These are phyloP conservation scores for Trichoderma gracile DNA, from an alignment of 2,329 filamentous ascomycete species.

Conservation along the genomic window DNA sequence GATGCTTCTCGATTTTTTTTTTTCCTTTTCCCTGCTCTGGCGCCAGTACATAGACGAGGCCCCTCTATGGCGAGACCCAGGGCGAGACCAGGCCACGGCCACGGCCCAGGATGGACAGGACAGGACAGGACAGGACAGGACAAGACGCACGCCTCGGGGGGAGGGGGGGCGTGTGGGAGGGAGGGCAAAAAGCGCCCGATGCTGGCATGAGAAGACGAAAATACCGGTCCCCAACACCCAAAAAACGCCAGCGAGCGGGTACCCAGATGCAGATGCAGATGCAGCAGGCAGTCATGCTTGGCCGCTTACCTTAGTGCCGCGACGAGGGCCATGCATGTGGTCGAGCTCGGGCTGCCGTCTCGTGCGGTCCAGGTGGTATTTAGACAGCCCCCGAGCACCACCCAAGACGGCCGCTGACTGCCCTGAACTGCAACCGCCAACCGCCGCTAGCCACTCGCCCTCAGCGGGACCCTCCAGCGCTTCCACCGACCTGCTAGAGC, in stretches of 20 bases:
- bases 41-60: background rate
- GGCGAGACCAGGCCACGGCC: no score
- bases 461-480: conserved; percentile 25
- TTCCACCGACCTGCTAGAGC: conserved; percentile 19
- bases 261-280: conserved; percentile 25
- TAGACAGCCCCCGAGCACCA: conserved; percentile 9
- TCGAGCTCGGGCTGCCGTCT: background rate
- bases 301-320: conserved; percentile 1
- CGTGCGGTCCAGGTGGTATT: background rate
- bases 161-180: conserved; percentile 2
- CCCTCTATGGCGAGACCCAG: no score
- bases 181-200: conserved; percentile 8
- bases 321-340: background rate
- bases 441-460: conserved; percentile 24
- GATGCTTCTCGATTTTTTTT: background rate
- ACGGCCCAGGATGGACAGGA: no score
- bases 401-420: conserved; percentile 9
- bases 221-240: background rate
- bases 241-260: conserved; percentile 24
- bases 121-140: no score
- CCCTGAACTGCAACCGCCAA: conserved; percentile 20
- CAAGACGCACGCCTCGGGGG: conserved; percentile 2
- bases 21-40: background rate
- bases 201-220: conserved; percentile 7
- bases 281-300: conserved; percentile 25